Percentiles rank a stretch among this genome's conserved stretches.
phyloP scores from a whole-genome alignment of 495 filamentous ascomycete species.

The Neurospora discreta region DNA sequence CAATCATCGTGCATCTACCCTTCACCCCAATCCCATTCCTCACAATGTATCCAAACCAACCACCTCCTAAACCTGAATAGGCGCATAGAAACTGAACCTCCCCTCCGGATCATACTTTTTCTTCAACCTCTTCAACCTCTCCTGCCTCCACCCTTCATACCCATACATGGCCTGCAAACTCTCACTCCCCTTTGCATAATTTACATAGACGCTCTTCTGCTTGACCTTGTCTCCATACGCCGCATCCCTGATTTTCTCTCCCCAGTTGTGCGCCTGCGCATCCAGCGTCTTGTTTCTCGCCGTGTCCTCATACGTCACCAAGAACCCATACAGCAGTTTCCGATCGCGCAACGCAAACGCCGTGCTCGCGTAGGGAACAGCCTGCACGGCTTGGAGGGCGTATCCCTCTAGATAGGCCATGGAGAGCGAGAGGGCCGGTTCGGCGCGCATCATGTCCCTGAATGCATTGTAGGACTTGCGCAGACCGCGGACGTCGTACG shows the following conservation, averaged over 20 bases:
- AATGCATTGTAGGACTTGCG: slow-evolving; percentile 31
- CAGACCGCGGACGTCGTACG: slow-evolving; percentile 33
- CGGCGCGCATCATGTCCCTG: slow-evolving; percentile 10
- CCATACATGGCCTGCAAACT: slow-evolving; percentile 36
- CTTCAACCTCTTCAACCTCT: slow-evolving; percentile 36
- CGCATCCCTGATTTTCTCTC: slow-evolving; percentile 20
- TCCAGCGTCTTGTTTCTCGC: background rate
- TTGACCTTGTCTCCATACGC: slow-evolving; percentile 43
- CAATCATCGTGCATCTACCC: background rate
- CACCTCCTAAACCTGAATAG: slow-evolving; percentile 4
- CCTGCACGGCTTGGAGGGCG: slow-evolving; percentile 32
- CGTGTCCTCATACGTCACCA: slow-evolving; percentile 15
- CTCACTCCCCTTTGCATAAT: slow-evolving; percentile 51
- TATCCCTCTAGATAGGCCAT: slow-evolving; percentile 45
- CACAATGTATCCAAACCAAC: background rate
- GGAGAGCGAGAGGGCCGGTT: slow-evolving; percentile 20
- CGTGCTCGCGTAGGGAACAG: slow-evolving; percentile 22
- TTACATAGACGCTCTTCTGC: slow-evolving; percentile 50
- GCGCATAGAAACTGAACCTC: slow-evolving; percentile 43
- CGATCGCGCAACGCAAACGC: slow-evolving; percentile 33
- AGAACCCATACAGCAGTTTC: slow-evolving; percentile 31
- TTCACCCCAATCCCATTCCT: background rate
- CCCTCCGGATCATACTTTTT: slow-evolving; percentile 43
- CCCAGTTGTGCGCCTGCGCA: slow-evolving; percentile 13
- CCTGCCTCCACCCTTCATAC: slow-evolving; percentile 36